Base-by-base conservation (phyloP, 2,329 filamentous ascomycete species). In the Diaporthe longicolla region DNA sequence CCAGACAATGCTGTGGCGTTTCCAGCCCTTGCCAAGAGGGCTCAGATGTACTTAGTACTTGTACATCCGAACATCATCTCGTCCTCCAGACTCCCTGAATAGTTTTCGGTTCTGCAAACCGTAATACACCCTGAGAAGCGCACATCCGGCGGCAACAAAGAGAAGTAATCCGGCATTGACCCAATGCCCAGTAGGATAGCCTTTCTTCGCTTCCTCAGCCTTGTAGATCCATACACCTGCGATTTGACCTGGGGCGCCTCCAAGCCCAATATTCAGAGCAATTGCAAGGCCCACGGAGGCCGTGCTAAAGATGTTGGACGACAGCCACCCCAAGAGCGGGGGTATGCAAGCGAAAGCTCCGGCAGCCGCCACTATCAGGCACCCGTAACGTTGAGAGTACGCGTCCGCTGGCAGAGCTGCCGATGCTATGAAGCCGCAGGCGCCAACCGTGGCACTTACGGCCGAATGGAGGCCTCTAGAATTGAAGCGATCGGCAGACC, bases 191-290 rank as follows among this genome's bases (percentile, higher is more conserved):
- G 92, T 94, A 0, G 91, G 91, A 79, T 93, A 94, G 0, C 93
- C 92, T 13, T 77, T 82, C 29, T 83, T 80, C 24, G 87, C 88
- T 81, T 94, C 91, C 15, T 88, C 83, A 0, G 89, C 85, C 79
- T 92, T 92, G 82, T 94, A 94, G 75, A 93, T 94, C 92, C 92
- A 94, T 0, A 93, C 91, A 0, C 92, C 93, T 0, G 90, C 88
- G 54, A 94, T 94, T 81, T 94, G 92, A 0, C 93, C 92, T 0
- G 92, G 86, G 0, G 91, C 92, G 0, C 91, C 92, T 65, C 87
- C 87, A 40, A 93, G 87, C 2, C 89, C 91, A 21, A 94, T 89
- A 76, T 94, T 94, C 75, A 94, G 82, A 0, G 92, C 93, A 72
- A 94, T 92, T 2, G 92, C 92, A 15, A 94, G 85, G 0, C 92